Evolutionary conservation across 2,329 filamentous ascomycete genomes (phyloP), one percentile per base, ranked within the genome.

Genomic region (Phyllosticta paracitricarpa): DNA sequence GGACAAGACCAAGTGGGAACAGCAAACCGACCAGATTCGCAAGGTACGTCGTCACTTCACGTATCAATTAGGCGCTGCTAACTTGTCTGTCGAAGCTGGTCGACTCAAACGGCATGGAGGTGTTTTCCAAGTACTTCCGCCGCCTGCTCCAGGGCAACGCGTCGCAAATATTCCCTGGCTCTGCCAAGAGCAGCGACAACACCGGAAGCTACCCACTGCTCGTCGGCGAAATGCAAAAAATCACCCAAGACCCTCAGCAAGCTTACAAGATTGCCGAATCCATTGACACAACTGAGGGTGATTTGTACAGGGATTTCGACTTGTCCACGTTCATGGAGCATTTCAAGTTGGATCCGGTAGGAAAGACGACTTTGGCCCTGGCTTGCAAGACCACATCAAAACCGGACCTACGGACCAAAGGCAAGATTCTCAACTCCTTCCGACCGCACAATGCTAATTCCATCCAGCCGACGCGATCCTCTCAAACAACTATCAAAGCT

Each of bases 101-200:
- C 79, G 88, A 96, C 84, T 92, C 93, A 71, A 88, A 96, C 91
- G 92, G 92, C 73, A 99, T 99, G 93, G 95, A 99, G 82, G 91
- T 97, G 73, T 97, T 92, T 75, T 87, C 90, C 64, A 95, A 92
- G 80, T 97, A 94, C 76, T 96, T 99, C 77, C 87, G 91, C 76
- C 90, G 93, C 76, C 82, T 97, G 73, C 85, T 99, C 72, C 89
- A 88, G 76, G 87, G 88, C 77, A 97, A 97, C 85, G 91, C 92
- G 69, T 80, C 87, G 65, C 88, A 94, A 71, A 94, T 99, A 73
- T 97, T 97, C 73, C 87, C 91, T 58, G 86, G 88, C 65, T 80
- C 87, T 60, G 89, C 84, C 69, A 84, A 91, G 75, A 83, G 84
- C 61, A 83, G 85, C 66, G 83, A 90, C 66, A 89, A 88, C 75